These are phyloP conservation scores for Dryas drummondii DNA, from an alignment of 306 rosid genomes.

Conservation along the genomic window DNA sequence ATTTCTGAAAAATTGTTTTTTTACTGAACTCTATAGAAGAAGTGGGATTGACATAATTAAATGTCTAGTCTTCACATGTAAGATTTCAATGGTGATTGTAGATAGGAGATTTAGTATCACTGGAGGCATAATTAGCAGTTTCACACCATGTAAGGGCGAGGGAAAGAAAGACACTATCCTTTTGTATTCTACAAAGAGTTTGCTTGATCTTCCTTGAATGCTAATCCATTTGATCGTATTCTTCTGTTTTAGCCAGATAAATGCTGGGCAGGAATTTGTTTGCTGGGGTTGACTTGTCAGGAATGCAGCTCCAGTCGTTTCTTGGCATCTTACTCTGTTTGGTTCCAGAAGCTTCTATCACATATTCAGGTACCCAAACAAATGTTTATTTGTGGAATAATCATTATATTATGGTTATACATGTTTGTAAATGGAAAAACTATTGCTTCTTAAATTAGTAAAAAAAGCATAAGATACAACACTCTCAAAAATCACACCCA, in stretches of 20 bases:
- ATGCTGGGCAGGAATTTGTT: constrained; percentile 82
- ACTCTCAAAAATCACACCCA: background rate
- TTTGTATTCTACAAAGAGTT: constrained; percentile 6
- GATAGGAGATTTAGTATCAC: background rate
- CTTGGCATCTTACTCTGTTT: constrained; percentile 54
- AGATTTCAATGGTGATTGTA: background rate
- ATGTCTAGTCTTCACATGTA: background rate
- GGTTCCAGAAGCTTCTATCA: constrained; percentile 65
- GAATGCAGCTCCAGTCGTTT: constrained; percentile 73
- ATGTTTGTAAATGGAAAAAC: background rate
- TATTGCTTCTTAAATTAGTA: background rate
- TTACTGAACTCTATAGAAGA: background rate
- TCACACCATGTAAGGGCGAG: background rate
- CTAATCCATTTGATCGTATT: constrained; percentile 19
- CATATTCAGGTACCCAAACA: constrained; percentile 59
- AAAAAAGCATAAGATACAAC: background rate
- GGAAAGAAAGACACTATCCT: background rate
- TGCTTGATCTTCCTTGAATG: background rate
- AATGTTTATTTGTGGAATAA: background rate
- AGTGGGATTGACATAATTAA: background rate
- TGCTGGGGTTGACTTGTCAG: constrained; percentile 80
- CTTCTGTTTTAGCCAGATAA: constrained; percentile 73
- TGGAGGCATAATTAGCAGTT: background rate
- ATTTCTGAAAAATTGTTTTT: background rate
- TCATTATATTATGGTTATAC: constrained; percentile 10